phyloP scores from a whole-genome alignment of 1,284 basidiomycete genomes.

The Ceratorhiza oryzae-sativae region DNA sequence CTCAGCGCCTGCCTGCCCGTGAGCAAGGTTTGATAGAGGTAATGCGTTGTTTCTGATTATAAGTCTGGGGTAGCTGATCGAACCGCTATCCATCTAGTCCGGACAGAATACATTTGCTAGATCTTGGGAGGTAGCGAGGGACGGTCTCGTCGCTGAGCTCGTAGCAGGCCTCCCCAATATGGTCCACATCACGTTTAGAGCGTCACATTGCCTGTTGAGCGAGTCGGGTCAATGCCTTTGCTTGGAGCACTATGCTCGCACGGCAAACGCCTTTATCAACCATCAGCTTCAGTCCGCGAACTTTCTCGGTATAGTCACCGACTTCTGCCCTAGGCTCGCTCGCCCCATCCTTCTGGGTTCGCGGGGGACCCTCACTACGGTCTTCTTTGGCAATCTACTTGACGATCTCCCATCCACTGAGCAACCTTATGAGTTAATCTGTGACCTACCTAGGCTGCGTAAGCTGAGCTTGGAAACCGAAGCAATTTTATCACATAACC shows the following conservation, averaged over 20 bases:
- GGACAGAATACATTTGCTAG: too few relatives aligned
- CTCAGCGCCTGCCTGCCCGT: not conserved
- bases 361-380: not conserved
- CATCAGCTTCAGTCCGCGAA: not conserved
- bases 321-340: conserved; percentile 12
- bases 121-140: conserved; percentile 12
- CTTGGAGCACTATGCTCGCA: not conserved
- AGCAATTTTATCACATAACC: not conserved
- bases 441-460: not conserved
- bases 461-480: not conserved
- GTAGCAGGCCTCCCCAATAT: not conserved
- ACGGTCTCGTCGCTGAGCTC: not conserved
- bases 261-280: not conserved
- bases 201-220: not conserved
- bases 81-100: too few relatives aligned
- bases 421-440: conserved; percentile 1
- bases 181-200: not conserved
- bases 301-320: conserved; percentile 1
- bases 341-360: not conserved
- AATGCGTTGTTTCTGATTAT: too few relatives aligned
- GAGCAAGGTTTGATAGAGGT: conserved; percentile 9
- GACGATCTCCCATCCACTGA: not conserved
- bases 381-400: not conserved
- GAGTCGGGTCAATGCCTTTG: not conserved
- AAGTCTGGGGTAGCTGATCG: too few relatives aligned